Evolutionary conservation across 768 basidiomycete genomes (phyloP), one percentile per base, ranked within the genome.

Genomic region (Hygrophorus russula): DNA sequence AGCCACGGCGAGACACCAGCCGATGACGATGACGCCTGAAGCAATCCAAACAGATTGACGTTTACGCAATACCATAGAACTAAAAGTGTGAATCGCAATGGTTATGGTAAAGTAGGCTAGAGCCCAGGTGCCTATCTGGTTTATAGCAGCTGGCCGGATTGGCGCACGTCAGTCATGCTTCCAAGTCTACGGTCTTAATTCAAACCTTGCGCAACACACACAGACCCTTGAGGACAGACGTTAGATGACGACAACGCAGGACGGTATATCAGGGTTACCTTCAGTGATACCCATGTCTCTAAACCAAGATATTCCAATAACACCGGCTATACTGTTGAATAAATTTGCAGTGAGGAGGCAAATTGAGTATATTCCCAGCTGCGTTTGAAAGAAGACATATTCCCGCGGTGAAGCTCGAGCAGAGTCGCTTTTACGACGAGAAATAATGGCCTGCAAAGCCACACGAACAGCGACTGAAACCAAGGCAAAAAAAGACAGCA

Each of bases 71-170:
- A 80, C 76, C 31, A 86, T 64, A 12, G 81, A 75, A 49, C 66
- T 71, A 64, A 84, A 81, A 0, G 78, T 76, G 56, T 87, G 83
- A 8, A 82, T 51, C 0, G 78, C 77, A 50, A 82, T 78, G 4
- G 69, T 66, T 8, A 71, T 66, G 2, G 74, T 80, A 57, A 85
- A 88, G 60, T 73, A 83, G 13, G 74, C 75, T 12, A 67, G 69
- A 1, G 73, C 64, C 57, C 75, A 73, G 49, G 76, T 72, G 17
- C 77, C 81, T 17, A 80, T 63, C 52, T 83, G 75, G 66, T 70
- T 74, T 29, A 84, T 50, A 39, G 66, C 55, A 31, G 69, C 82
- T 84, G 36, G 15, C 39, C 24, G 24, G 7, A 3, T 24, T 24
- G 19, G 15, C 14, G 39, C 30, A 34, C 29, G 47, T 31, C 42